Conservation (phyloP, 78 protist species). For the Dictyostelium firmibasis region DNA sequence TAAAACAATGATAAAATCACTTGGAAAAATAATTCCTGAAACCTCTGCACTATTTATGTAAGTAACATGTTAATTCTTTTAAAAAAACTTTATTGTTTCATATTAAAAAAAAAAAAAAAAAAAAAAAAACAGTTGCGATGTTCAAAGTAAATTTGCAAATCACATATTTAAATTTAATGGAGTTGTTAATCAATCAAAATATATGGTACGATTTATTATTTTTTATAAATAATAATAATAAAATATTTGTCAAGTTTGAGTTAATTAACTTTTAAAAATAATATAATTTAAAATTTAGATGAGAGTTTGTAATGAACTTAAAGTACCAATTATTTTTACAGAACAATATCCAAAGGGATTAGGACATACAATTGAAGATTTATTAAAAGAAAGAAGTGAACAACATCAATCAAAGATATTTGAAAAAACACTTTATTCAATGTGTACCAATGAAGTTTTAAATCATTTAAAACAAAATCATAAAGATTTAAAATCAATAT, state of each 20-base stretch:
- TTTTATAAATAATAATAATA: neutral
- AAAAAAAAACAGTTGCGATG: slow-evolving; percentile 13
- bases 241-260: too few relatives aligned
- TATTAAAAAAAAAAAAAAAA: neutral
- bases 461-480: neutral
- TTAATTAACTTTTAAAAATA: too few relatives aligned
- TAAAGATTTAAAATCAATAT: slow-evolving; percentile 15
- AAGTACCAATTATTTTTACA: slow-evolving; percentile 66
- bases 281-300: too few relatives aligned
- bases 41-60: neutral
- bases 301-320: slow-evolving; percentile 46
- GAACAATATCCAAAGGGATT: slow-evolving; percentile 82
- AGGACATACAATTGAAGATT: slow-evolving; percentile 64
- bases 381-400: neutral
- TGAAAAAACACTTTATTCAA: slow-evolving; percentile 77
- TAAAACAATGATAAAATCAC: neutral
- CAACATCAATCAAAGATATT: neutral
- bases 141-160: slow-evolving; percentile 63
- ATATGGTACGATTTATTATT: slow-evolving; percentile 16
- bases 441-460: slow-evolving; percentile 61
- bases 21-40: neutral
- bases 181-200: neutral
- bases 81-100: too few relatives aligned
- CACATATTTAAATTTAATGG: slow-evolving; percentile 14
- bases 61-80: neutral